phyloP scores from a whole-genome alignment of 2,329 filamentous ascomycete species.

The Aspergillus sp. region DNA sequence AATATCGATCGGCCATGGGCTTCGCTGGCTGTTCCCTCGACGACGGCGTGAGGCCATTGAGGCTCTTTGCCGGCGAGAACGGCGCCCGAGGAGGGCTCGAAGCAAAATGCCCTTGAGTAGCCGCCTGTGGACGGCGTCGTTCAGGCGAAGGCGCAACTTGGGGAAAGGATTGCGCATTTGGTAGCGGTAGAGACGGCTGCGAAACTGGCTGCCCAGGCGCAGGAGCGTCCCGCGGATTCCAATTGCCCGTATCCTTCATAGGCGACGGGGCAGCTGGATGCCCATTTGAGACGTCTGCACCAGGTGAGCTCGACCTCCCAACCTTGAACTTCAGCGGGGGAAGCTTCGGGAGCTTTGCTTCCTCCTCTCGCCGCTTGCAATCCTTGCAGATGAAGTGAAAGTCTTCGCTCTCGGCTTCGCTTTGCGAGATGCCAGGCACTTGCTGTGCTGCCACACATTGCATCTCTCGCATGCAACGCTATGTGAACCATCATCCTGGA shows the following conservation, averaged over 20 bases:
- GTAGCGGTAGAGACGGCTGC: conserved; percentile 8
- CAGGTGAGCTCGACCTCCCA: conserved; percentile 41
- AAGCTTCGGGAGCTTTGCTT: conserved; percentile 52
- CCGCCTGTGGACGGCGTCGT: conserved; percentile 16
- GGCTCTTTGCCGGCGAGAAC: conserved; percentile 24
- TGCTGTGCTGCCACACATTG: conserved; percentile 94
- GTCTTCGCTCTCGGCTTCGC: conserved; percentile 71
- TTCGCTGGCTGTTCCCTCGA: conserved; percentile 16
- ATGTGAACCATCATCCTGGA: conserved; percentile 80
- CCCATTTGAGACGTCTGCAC: conserved; percentile 9
- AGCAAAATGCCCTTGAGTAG: conserved; percentile 8
- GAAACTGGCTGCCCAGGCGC: conserved; percentile 11
- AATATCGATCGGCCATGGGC: background rate
- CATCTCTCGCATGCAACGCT: conserved; percentile 90
- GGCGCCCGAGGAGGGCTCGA: conserved; percentile 20
- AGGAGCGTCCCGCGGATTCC: conserved; percentile 13
- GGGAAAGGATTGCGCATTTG: conserved; percentile 5
- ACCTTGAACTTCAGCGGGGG: conserved; percentile 52
- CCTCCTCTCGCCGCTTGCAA: conserved; percentile 61
- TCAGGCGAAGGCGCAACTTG: conserved; percentile 20
- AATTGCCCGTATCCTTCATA: conserved; percentile 14
- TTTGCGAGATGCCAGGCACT: conserved; percentile 70
- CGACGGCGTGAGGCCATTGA: conserved; percentile 19
- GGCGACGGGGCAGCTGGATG: conserved; percentile 13
- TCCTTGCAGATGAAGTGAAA: conserved; percentile 79